phyloP scores from a whole-genome alignment of 2,329 filamentous ascomycete genomes.

The Pseudophaeomoniella oleicola region DNA sequence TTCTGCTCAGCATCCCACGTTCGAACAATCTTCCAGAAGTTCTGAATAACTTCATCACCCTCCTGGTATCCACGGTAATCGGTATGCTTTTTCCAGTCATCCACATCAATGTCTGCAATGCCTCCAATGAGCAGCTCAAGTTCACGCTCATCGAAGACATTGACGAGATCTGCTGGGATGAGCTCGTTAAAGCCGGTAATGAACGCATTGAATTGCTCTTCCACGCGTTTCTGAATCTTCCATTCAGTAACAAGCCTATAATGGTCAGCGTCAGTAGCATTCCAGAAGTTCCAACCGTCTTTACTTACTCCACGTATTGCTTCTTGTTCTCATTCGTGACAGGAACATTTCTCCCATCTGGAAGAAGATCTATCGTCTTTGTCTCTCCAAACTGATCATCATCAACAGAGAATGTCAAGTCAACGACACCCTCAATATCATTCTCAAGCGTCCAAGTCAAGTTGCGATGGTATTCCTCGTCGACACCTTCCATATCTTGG shows the following conservation, averaged over 20 bases:
- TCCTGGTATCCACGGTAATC: constrained; percentile 98
- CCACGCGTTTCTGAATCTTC: constrained; percentile 97
- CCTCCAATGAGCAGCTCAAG: constrained; percentile 91
- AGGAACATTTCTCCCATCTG: constrained; percentile 76
- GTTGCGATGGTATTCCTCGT: constrained; percentile 93
- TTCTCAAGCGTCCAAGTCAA: constrained; percentile 97
- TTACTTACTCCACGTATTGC: constrained; percentile 79
- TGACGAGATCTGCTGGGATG: constrained; percentile 89
- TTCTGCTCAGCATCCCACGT: constrained; percentile 98
- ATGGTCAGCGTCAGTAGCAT: constrained; percentile 3
- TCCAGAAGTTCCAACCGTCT: constrained; percentile 1
- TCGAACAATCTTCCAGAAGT: constrained; percentile 94
- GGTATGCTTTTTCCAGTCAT: constrained; percentile 99
- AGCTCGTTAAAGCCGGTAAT: constrained; percentile 95
- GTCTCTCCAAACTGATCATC: constrained; percentile 95
- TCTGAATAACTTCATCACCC: constrained; percentile 89
- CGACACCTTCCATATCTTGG: constrained; percentile 96
- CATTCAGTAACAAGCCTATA: constrained; percentile 82
- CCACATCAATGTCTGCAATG: constrained; percentile 98
- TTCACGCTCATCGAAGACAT: constrained; percentile 96
- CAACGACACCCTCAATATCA: constrained; percentile 86
- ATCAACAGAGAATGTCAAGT: constrained; percentile 92
- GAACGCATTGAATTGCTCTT: constrained; percentile 97
- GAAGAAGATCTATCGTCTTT: constrained; percentile 85
- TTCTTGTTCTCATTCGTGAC: constrained; percentile 98